Percentiles rank a stretch among this genome's conserved stretches.
phyloP scores from a whole-genome alignment of 352 stramenopile species.

The Phytophthora aleatoria region DNA sequence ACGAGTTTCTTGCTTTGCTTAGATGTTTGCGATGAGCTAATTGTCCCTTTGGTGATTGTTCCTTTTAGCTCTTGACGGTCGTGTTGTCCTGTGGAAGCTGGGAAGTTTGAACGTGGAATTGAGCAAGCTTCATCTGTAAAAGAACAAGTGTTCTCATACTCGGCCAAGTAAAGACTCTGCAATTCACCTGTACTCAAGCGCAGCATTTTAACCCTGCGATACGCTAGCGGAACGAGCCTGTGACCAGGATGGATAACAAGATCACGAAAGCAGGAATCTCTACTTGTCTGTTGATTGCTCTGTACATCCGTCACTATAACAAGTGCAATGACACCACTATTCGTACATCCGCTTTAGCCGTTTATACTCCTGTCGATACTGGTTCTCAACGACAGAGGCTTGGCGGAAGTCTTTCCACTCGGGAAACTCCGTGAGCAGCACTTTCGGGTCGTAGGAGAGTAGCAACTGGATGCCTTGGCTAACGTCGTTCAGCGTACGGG shows the following conservation, averaged over 20 bases:
- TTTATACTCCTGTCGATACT: constrained; percentile 90
- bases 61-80: constrained; percentile 74
- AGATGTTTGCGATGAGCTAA: not conserved
- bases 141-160: not conserved
- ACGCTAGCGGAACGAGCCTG: not conserved
- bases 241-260: constrained; percentile 10
- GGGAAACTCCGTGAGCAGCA: constrained; percentile 84
- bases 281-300: constrained; percentile 16
- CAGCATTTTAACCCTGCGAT: not conserved
- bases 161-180: not conserved
- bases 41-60: constrained; percentile 5
- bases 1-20: not conserved
- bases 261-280: constrained; percentile 3
- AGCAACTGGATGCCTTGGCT: constrained; percentile 91
- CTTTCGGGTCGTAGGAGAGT: constrained; percentile 84
- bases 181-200: constrained; percentile 10
- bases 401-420: constrained; percentile 89
- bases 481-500: constrained; percentile 91
- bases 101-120: constrained; percentile 76
- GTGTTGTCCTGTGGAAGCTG: constrained; percentile 83
- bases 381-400: constrained; percentile 89
- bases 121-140: constrained; percentile 82
- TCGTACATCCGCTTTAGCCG: constrained; percentile 93
- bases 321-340: constrained; percentile 46
- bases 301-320: constrained; percentile 18